These are phyloP conservation scores for Serendipita sp. DNA, from an alignment of 768 basidiomycete species.

Conservation along the genomic window DNA sequence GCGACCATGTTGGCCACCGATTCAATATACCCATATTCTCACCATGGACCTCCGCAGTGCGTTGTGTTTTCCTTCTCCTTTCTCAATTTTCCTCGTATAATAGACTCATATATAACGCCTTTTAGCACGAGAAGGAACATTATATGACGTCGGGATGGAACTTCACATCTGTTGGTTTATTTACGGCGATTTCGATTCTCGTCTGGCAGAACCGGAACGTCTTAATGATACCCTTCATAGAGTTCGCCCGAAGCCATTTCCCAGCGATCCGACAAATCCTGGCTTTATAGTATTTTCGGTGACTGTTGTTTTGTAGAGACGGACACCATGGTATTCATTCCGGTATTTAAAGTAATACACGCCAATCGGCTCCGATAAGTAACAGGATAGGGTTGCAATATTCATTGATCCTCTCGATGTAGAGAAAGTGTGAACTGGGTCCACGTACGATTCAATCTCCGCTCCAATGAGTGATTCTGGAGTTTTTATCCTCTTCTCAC, in stretches of 20 bases:
- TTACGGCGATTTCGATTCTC: neutral
- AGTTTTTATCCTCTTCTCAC: neutral
- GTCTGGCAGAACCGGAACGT: neutral
- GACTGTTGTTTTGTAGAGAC: no score
- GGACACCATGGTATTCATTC: no score
- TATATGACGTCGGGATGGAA: neutral
- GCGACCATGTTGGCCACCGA: neutral
- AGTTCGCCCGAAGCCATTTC: neutral
- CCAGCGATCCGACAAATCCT: neutral
- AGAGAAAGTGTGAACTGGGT: no score
- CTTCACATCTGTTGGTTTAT: neutral
- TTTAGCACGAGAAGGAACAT: slow-evolving; percentile 3
- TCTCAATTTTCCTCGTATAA: neutral
- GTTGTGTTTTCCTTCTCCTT: neutral
- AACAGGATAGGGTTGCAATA: no score
- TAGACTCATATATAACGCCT: neutral
- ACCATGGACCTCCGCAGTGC: neutral
- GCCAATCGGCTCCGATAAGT: no score
- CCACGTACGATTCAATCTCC: no score
- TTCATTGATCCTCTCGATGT: no score
- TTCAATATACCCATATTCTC: neutral
- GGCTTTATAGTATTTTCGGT: no score
- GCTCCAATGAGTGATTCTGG: no score
- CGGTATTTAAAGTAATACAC: no score
- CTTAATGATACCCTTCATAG: neutral